Percentiles rank a stretch among this genome's conserved stretches.
Evolutionary conservation across 2,329 filamentous ascomycete species (phyloP).

Genomic region (Cytospora piceicola): DNA sequence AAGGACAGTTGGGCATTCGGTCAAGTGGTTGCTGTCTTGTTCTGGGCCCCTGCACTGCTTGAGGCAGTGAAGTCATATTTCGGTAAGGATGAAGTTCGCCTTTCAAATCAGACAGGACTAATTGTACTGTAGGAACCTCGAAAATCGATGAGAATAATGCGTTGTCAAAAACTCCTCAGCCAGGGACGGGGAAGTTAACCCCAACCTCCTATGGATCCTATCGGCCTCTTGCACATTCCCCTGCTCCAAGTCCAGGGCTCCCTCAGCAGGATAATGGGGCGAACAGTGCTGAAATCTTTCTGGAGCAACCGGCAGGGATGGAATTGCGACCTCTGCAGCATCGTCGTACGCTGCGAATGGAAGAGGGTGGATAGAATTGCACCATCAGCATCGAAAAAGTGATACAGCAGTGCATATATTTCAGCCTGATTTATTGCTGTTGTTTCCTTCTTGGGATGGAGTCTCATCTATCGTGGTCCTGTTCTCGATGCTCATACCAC

Average conservation of each 20-base stretch:
- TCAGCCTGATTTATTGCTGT: too few species aligned
- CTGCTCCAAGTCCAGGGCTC: neutral
- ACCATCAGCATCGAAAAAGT: neutral
- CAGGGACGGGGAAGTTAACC: neutral
- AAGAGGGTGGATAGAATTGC: neutral
- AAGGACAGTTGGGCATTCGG: neutral
- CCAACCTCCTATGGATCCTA: neutral
- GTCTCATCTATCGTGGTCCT: too few species aligned
- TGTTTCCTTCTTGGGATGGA: too few species aligned
- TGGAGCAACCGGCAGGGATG: neutral
- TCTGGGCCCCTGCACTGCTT: neutral
- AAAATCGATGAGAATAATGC: neutral
- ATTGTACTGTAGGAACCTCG: neutral
- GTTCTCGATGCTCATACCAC: too few species aligned
- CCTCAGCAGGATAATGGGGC: neutral
- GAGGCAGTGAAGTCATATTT: neutral
- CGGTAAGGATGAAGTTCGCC: neutral
- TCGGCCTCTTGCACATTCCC: neutral
- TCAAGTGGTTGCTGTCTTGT: neutral
- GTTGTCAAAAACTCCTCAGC: neutral
- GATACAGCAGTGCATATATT: too few species aligned
- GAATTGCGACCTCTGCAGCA: neutral
- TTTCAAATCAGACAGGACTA: neutral
- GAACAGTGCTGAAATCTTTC: neutral
- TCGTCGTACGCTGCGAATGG: neutral